Base-by-base conservation (phyloP, 805 yeast genomes). In the Lipomyces yamadae region DNA sequence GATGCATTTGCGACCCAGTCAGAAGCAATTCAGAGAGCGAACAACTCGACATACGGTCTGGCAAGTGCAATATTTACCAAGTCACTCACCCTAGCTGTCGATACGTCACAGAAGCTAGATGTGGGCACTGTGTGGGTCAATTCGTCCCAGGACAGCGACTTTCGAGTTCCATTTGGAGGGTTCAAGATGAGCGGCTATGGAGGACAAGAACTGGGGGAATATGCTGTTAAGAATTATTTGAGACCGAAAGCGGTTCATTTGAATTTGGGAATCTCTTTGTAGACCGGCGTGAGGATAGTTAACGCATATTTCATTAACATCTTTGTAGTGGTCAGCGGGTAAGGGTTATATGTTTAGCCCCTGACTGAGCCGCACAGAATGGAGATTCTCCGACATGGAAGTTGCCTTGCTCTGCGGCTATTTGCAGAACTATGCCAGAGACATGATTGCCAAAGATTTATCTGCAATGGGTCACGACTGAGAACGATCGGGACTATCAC, bases 181-280 rank as follows among this genome's bases (percentile, higher is more conserved):
- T 90, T 83, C 82, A 91, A 91, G 79, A 87, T 88, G 84, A 88
- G 95, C 66, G 98, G 98, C 79, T 82, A 89, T 69, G 98, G 98
- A 24, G 24, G 24, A 76, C 86, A 96, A 79, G 97, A 94, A 83
- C 87, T 92, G 84, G 97, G 97, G 75, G 85, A 84, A 68, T 93
- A 91, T 71, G 96, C 96, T 65, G 80, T 94, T 75, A 90, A 89
- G 68, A 88, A 88, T 78, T 94, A 92, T 83, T 87, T 91, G 70
- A 96, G 91, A 78, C 84, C 83, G 72, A 94, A 93, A 84, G 89
- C 97, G 61, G 96, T 93, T 60, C 81, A 79, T 62, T 76, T 80
- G 58, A 71, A 68, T 53, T 15, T 70, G 35, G 69, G 71, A 15
- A 39, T 13, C 48, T 15, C 48, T 39, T 15, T 15, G 18, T 39